Base-by-base conservation (phyloP, 2,329 filamentous ascomycete species). In the Lasiodiplodia gonubiensis region DNA sequence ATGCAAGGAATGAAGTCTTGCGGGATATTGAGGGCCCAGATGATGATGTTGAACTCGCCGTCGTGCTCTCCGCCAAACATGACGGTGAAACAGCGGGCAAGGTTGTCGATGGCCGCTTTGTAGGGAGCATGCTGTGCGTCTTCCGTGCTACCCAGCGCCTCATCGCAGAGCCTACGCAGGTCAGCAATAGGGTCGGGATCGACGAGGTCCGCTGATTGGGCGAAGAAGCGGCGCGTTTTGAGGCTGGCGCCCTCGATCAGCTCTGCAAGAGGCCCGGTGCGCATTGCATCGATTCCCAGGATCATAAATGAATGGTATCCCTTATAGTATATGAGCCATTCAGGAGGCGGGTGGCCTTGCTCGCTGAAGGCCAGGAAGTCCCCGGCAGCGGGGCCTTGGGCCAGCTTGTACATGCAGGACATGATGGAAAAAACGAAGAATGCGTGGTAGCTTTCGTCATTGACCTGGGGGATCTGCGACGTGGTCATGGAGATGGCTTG, bases 351-450 rank as follows among this genome's bases (percentile, higher is more conserved):
- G 37, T n/a, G 18, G 18, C 21, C 63, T 5, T 14, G 27, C 7
- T 35, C 42, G 11, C 46, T 39, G 63, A 65, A 65, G 30, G 30
- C 18, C 16, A 65, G 49, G 12, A 12, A 65, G 30, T 65, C 63
- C 21, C 63, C 63, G 16, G 63, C 21, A 46, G 74, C 72, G 21
- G 75, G 76, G 1, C 63, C 63, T 18, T 51, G 51, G n/a, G 48
- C 61, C 4, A 64, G 48, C 48, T 52, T 52, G 30, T 51, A 54
- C 18, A 64, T 53, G 61, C 48, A 52, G n/a, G 49, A 53, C 8
- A 64, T 21, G 16, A 64, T 54, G 33, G 49, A 42, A 21, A 63
- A 63, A n/a, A 35, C 21, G 46, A 35, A 63, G 48, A 64, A 37
- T 2, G 48, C 61, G 14, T 64, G 48, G 49, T 51, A 64, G 33